Base-by-base conservation (phyloP, 2,329 filamentous ascomycete species). In the Ophiostoma himal-ulmi region DNA sequence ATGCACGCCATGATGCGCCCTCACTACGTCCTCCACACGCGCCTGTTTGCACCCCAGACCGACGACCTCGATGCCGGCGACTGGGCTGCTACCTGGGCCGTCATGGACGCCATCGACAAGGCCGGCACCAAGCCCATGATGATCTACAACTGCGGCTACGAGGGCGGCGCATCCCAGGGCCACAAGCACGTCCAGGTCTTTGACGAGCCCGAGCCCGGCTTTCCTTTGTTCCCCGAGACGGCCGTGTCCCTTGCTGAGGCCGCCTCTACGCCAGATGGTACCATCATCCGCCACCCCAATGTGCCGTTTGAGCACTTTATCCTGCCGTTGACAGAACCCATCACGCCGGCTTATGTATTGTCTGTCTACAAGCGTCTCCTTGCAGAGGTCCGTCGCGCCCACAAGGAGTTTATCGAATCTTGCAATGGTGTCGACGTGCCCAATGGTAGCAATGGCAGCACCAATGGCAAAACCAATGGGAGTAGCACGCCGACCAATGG, bases 131-230 rank as follows among this genome's bases (percentile, higher is more conserved):
- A 72, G 34, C 77, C 78, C 37, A 78, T 83, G 75, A 76, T 80
- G 68, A 80, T 83, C 48, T 83, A 80, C 74, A 83, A 83, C 72
- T 82, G 81, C 68, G 82, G 82, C 17, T 78, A 79, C 60, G 78
- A 81, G 36, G 79, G 78, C 68, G 82, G 81, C 22, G 79, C 77
- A 1, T 80, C 78, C 17, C 78, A 81, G 70, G 80, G 80, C 3
- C 81, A 83, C 74, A 83, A 83, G 73, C 81, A 83, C 74, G 75
- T 82, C 71, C 81, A 83, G 71, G 70, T 82, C 1, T 78, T 82
- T 67, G 78, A 77, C 0, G 74, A 76, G 68, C 79, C 80, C 34
- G 37, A 69, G 8, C 75, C 72, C 14, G 72, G 72, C 4, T 75
- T 75, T 36, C 44, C 39, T 1, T 71, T 75, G 14, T 78, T 77